These are phyloP conservation scores for Paspalum vaginatum DNA, from an alignment of 176 grass and related monocot species.

Conservation along the genomic window DNA sequence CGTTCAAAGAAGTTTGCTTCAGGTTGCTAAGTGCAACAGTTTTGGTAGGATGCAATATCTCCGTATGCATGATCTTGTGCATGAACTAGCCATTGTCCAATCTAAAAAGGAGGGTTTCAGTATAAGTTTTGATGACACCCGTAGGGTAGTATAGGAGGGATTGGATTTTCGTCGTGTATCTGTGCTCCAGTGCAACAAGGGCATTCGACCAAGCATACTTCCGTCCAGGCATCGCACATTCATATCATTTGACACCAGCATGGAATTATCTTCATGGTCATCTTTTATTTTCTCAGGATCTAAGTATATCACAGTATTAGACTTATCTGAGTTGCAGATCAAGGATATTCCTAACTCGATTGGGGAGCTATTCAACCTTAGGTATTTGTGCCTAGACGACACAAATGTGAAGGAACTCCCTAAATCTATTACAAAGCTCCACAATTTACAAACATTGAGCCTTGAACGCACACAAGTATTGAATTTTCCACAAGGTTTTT, in stretches of 20 bases:
- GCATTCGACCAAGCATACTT: background rate
- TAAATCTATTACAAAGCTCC: conserved; percentile 41
- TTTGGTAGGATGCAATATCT: conserved; percentile 26
- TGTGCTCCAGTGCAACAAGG: background rate
- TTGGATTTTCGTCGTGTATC: conserved; percentile 26
- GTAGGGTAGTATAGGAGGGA: background rate
- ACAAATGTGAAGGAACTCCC: conserved; percentile 56
- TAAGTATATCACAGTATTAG: conserved; percentile 47
- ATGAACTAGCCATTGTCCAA: conserved; percentile 48
- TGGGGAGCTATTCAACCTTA: conserved; percentile 57
- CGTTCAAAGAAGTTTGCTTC: conserved; percentile 50
- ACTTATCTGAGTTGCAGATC: conserved; percentile 33
- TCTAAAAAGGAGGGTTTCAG: conserved; percentile 32
- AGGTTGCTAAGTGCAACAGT: conserved; percentile 38
- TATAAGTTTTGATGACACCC: conserved; percentile 17
- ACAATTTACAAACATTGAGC: conserved; percentile 52
- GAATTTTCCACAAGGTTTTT: background rate
- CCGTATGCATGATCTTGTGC: conserved; percentile 62
- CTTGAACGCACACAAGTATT: background rate
- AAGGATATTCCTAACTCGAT: conserved; percentile 37
- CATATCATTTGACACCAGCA: conserved; percentile 33
- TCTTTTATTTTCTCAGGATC: conserved; percentile 13
- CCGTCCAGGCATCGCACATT: conserved; percentile 40
- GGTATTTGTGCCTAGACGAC: conserved; percentile 34
- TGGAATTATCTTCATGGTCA: background rate